Base-by-base conservation (phyloP, 1,284 basidiomycete species). In the Sphaerobolus stellatus region DNA sequence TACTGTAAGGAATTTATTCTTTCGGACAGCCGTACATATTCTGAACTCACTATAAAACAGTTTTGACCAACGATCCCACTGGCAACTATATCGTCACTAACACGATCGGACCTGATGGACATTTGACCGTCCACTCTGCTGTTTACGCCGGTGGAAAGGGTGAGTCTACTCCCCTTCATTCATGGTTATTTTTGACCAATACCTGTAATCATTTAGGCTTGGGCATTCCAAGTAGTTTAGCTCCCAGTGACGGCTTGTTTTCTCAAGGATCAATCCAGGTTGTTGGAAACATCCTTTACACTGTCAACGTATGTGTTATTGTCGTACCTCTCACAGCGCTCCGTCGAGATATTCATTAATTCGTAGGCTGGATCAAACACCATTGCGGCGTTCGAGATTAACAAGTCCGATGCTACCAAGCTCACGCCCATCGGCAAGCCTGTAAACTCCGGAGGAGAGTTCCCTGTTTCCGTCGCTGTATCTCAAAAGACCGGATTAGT, bases 131-230 rank as follows among this genome's bases (percentile, higher is more conserved):
- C 31, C n/a, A 36, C 14, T 9, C 18, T 33, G 48, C 48, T 30
- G 36, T 30, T 50, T 50, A 20, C 29, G 48, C 48, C 8, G 48
- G 48, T 20, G 48, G 48, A 8, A 28, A 30, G 22, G 48, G 48
- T 50, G 22, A 36, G 5, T 44, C 4, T n/a, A n/a, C n/a, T n/a
- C 5, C 24, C 18, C 43, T 30, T 24, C 30, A n/a, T n/a, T 38
- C 18, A 24, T 22, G 14, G 8, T 22, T 16, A 49, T 74, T 67
- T 71, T 64, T 14, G 61, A 71, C 40, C 60, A 66, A 28, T 65
- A 65, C 52, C 72, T 71, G 20, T 63, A 75, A 9, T 61, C 67
- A 34, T 68, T 77, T 16, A 28, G 78, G 78, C 9, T 63, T n/a
- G n/a, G n/a, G n/a, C n/a, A n/a, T n/a, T n/a, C n/a, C n/a, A n/a